phyloP scores from a whole-genome alignment of 1,284 basidiomycete genomes.

The Chondrostereum purpureum region DNA sequence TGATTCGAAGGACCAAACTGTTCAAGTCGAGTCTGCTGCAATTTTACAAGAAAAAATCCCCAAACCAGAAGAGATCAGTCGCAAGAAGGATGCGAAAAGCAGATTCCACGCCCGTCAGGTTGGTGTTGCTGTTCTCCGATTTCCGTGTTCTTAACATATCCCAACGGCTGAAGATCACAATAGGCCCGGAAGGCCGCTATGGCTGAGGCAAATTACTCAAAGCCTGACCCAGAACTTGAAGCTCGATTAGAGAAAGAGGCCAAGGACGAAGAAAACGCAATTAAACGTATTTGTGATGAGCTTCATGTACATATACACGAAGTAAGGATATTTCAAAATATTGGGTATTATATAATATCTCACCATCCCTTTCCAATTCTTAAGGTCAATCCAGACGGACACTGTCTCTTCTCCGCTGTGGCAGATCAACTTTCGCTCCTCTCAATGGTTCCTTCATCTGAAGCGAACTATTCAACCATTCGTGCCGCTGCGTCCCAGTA shows the following conservation, averaged over 20 bases:
- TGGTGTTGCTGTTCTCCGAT: slow-evolving; percentile 17
- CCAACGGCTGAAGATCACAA: slow-evolving; percentile 10
- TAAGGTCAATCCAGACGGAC: slow-evolving; percentile 92
- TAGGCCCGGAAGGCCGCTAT: slow-evolving; percentile 76
- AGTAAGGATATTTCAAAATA: slow-evolving; percentile 40
- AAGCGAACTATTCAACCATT: slow-evolving; percentile 54
- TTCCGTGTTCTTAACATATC: neutral
- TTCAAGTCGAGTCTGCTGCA: slow-evolving; percentile 42
- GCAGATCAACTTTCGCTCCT: slow-evolving; percentile 81
- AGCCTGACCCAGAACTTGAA: slow-evolving; percentile 56
- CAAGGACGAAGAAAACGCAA: slow-evolving; percentile 67
- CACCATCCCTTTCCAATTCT: too few species aligned
- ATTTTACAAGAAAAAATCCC: slow-evolving; percentile 43
- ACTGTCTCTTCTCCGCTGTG: slow-evolving; percentile 90
- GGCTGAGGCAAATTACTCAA: slow-evolving; percentile 52
- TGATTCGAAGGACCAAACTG: slow-evolving; percentile 48
- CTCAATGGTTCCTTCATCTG: slow-evolving; percentile 46
- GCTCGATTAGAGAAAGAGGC: slow-evolving; percentile 65
- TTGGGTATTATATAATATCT: neutral
- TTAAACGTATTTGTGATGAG: slow-evolving; percentile 61
- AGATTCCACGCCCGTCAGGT: slow-evolving; percentile 80
- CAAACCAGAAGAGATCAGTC: slow-evolving; percentile 27
- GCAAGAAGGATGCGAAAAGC: slow-evolving; percentile 63
- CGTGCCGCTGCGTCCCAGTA: slow-evolving; percentile 76
- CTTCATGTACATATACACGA: slow-evolving; percentile 67